phyloP scores from a whole-genome alignment of 2,329 filamentous ascomycete genomes.

The Endothia cerciana region DNA sequence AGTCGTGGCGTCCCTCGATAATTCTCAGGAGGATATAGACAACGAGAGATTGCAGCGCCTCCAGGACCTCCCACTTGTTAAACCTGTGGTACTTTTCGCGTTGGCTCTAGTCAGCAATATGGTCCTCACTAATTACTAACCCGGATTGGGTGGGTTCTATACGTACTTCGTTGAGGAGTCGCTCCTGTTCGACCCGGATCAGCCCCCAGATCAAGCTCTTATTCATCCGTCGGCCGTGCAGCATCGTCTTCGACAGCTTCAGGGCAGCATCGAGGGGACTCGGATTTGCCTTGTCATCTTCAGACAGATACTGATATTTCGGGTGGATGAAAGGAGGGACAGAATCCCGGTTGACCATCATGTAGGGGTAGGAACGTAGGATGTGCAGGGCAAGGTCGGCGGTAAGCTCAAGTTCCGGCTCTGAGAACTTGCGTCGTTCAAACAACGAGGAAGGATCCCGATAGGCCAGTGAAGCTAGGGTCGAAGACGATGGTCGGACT shows the following conservation, averaged over 20 bases:
- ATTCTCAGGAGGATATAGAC: slow-evolving; percentile 22
- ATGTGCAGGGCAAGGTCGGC: slow-evolving; percentile 23
- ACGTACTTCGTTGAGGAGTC: slow-evolving; percentile 23
- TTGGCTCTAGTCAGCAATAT: slow-evolving; percentile 11
- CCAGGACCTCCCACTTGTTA: slow-evolving; percentile 23
- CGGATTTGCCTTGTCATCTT: slow-evolving; percentile 8
- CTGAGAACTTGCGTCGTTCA: slow-evolving; percentile 18
- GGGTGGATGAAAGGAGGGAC: slow-evolving; percentile 22
- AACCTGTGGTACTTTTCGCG: slow-evolving; percentile 18
- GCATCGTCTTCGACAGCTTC: slow-evolving; percentile 18
- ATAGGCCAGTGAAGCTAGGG: slow-evolving; percentile 11
- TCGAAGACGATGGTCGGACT: slow-evolving; percentile 12
- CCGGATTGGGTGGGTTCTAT: slow-evolving; percentile 3
- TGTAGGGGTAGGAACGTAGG: slow-evolving; percentile 20
- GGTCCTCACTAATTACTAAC: slow-evolving; percentile 7
- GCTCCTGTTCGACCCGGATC: slow-evolving; percentile 22
- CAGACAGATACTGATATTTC: slow-evolving; percentile 13
- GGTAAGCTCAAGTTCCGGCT: slow-evolving; percentile 15
- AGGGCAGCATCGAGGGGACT: slow-evolving; percentile 17
- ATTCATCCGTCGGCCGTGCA: slow-evolving; percentile 20
- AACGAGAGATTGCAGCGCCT: slow-evolving; percentile 21
- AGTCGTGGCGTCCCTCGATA: slow-evolving; percentile 22
- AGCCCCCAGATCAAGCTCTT: slow-evolving; percentile 22
- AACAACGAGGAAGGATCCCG: slow-evolving; percentile 20
- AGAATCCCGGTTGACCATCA: slow-evolving; percentile 18